A percentile compares a stretch with the other conserved stretches of the same genome.
These are phyloP conservation scores for Echium plantagineum DNA, from an alignment of 257 asterid species.

Conservation along the genomic window DNA sequence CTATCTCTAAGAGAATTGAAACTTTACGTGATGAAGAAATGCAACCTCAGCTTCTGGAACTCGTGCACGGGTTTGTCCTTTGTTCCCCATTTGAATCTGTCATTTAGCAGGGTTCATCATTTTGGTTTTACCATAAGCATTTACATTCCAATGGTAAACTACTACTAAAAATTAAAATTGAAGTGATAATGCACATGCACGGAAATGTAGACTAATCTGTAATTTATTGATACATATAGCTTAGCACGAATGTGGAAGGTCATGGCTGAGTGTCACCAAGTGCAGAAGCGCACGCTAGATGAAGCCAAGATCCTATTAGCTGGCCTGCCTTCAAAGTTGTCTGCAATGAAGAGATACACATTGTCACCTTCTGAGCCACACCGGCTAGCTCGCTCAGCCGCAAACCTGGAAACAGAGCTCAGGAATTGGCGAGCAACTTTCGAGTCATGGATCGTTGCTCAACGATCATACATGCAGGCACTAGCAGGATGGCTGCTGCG, in stretches of 20 bases:
- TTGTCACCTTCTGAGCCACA: slow-evolving; percentile 81
- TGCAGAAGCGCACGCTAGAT: slow-evolving; percentile 73
- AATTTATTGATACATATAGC: slow-evolving; percentile 29
- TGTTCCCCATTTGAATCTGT: neutral
- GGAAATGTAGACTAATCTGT: neutral
- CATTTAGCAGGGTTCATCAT: neutral
- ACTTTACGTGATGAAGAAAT: slow-evolving; percentile 78
- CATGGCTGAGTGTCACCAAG: slow-evolving; percentile 90
- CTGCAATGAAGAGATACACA: slow-evolving; percentile 46
- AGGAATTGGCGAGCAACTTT: slow-evolving; percentile 76
- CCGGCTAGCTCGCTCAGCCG: slow-evolving; percentile 67
- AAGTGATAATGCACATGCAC: slow-evolving; percentile 10
- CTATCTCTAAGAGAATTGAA: slow-evolving; percentile 83
- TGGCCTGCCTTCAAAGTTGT: slow-evolving; percentile 50
- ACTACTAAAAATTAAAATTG: neutral
- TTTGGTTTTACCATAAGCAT: neutral
- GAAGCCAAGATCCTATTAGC: slow-evolving; percentile 86
- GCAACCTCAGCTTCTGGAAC: slow-evolving; percentile 74
- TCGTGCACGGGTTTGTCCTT: slow-evolving; percentile 64
- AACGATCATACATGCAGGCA: slow-evolving; percentile 67
- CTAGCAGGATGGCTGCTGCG: slow-evolving; percentile 69
- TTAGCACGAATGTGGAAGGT: slow-evolving; percentile 83
- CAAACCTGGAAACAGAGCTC: slow-evolving; percentile 79
- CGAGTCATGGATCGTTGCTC: slow-evolving; percentile 70
- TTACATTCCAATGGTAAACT: neutral